Evolutionary conservation across 75 land plant species (phyloP).

Genomic region (Pinus albicaulis): DNA sequence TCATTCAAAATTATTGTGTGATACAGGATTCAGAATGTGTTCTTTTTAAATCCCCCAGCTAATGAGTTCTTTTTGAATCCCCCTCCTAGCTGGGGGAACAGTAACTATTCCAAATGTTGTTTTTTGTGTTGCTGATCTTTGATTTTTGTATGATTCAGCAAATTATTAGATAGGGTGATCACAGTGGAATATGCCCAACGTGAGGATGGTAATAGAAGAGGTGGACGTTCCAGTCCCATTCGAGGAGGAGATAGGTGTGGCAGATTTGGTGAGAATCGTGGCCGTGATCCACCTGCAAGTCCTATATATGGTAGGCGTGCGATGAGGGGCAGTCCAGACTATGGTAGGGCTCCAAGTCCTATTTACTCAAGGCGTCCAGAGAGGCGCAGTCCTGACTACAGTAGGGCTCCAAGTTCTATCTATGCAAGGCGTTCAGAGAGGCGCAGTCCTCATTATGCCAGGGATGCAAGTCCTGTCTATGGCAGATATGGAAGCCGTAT

Average conservation of each 20-base stretch:
- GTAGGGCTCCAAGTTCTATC: constrained; percentile 13
- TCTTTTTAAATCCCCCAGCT: too few species aligned
- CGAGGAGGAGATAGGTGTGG: constrained; percentile 18
- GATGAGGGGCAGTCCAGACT: constrained; percentile 20
- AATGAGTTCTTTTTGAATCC: too few species aligned
- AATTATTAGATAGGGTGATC: constrained; percentile 77
- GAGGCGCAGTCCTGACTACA: constrained; percentile 23
- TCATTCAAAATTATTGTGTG: too few species aligned
- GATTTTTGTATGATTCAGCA: constrained; percentile 26
- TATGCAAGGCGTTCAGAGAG: neutral
- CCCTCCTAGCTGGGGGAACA: too few species aligned
- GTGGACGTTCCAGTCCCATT: constrained; percentile 36
- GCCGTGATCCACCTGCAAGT: constrained; percentile 18
- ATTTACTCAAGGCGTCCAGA: neutral
- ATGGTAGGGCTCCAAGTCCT: constrained; percentile 22
- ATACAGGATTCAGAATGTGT: too few species aligned
- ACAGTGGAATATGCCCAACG: constrained; percentile 88
- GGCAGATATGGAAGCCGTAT: neutral
- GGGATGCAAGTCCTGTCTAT: constrained; percentile 16
- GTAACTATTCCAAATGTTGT: too few species aligned
- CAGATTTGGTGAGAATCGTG: neutral
- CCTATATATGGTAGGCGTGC: constrained; percentile 11
- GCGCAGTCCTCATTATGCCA: constrained; percentile 42
- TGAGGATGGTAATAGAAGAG: constrained; percentile 74
- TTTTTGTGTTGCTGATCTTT: too few species aligned